These are phyloP conservation scores for Circinella minor DNA, from an alignment of 371 early-diverging fungal genomes.

Conservation along the genomic window DNA sequence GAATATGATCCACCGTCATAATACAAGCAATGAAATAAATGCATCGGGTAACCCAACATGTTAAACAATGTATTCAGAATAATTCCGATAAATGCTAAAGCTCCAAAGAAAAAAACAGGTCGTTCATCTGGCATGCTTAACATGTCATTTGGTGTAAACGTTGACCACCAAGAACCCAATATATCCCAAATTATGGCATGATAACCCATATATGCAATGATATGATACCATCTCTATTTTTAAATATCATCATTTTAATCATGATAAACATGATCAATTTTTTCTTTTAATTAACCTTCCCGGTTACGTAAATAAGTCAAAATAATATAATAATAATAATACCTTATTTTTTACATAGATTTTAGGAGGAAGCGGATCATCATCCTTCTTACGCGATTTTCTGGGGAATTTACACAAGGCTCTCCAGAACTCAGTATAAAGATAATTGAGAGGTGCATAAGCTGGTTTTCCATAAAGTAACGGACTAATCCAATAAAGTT, in stretches of 20 bases:
- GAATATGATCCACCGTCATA: constrained; percentile 43
- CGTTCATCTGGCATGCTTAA: constrained; percentile 13
- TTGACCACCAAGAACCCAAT: too few species aligned
- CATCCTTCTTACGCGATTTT: constrained; percentile 22
- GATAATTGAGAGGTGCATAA: constrained; percentile 26
- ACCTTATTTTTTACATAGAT: constrained; percentile 42
- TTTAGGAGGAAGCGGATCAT: constrained; percentile 17
- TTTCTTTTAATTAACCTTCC: too few species aligned
- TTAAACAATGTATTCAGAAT: constrained; percentile 35
- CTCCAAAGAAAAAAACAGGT: constrained; percentile 29
- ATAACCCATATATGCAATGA: constrained; percentile 9
- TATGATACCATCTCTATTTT: constrained; percentile 35
- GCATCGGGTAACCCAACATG: constrained; percentile 30
- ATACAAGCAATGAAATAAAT: constrained; percentile 31
- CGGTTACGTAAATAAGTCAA: not conserved
- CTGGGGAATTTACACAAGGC: constrained; percentile 37
- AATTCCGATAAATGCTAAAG: constrained; percentile 17
- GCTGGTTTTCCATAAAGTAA: constrained; percentile 30
- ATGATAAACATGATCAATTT: too few species aligned
- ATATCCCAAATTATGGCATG: too few species aligned
- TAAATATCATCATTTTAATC: too few species aligned
- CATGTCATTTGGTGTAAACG: constrained; percentile 18
- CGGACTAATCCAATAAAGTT: constrained; percentile 38
- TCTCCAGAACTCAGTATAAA: constrained; percentile 40
- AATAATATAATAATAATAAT: not conserved